A percentile compares a stretch with the other conserved stretches of the same genome.
These are phyloP conservation scores for Plasmodiophora brassicae DNA, from an alignment of 208 protist genomes.

Conservation along the genomic window DNA sequence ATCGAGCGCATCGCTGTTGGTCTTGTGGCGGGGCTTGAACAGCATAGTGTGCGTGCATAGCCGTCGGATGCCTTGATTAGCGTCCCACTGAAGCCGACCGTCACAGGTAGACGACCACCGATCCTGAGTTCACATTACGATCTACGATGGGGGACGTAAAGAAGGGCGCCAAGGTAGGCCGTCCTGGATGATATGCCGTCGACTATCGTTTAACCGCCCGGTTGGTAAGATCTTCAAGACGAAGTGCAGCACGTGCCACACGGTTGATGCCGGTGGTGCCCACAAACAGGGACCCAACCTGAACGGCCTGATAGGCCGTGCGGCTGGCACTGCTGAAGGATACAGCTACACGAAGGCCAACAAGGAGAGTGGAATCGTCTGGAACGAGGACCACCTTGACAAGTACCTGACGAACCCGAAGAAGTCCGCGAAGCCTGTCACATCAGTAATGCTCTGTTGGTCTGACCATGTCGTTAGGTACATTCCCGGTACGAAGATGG, in stretches of 20 bases:
- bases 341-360: slow-evolving; percentile 89
- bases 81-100: too few relatives aligned
- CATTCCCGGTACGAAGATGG: slow-evolving; percentile 89
- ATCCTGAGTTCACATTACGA: not conserved
- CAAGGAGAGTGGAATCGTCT: slow-evolving; percentile 73
- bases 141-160: slow-evolving; percentile 44
- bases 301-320: slow-evolving; percentile 75
- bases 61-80: too few relatives aligned
- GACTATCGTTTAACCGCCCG: too few relatives aligned
- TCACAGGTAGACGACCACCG: not conserved
- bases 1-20: too few relatives aligned
- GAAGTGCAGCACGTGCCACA: slow-evolving; percentile 54
- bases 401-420: slow-evolving; percentile 92
- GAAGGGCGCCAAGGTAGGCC: slow-evolving; percentile 45
- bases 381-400: slow-evolving; percentile 82
- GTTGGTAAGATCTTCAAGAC: slow-evolving; percentile 61
- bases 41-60: too few relatives aligned
- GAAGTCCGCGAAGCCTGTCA: too few relatives aligned
- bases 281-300: slow-evolving; percentile 55
- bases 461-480: too few relatives aligned
- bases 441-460: too few relatives aligned
- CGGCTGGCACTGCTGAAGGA: slow-evolving; percentile 77
- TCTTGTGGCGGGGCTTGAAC: too few relatives aligned
- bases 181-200: too few relatives aligned
- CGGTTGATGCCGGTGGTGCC: slow-evolving; percentile 30